Conservation (phyloP, 345 rosid genomes). For the Excoecaria cochinchinensis region DNA sequence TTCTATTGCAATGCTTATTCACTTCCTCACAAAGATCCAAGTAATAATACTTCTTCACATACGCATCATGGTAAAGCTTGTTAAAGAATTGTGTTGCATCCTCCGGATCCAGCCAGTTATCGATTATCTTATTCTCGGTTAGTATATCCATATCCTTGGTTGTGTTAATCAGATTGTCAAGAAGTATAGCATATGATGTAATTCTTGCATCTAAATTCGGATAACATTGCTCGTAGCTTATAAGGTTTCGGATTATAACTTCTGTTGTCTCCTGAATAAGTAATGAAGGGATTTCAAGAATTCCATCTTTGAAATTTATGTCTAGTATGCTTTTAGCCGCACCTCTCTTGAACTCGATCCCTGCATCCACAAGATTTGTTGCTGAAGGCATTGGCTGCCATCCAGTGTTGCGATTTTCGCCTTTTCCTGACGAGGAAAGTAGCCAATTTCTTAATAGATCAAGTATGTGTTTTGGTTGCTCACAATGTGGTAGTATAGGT, state of each 20-base stretch:
- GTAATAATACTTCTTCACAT: background rate
- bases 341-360: background rate
- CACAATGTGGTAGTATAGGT: background rate
- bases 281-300: slow-evolving; percentile 16
- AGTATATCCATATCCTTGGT: slow-evolving; percentile 15
- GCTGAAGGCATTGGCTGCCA: slow-evolving; percentile 14
- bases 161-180: slow-evolving; percentile 16
- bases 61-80: slow-evolving; percentile 21
- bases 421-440: background rate
- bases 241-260: slow-evolving; percentile 21
- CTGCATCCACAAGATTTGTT: slow-evolving; percentile 10
- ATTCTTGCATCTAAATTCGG: slow-evolving; percentile 2
- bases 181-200: slow-evolving; percentile 23
- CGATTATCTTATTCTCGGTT: background rate
- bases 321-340: slow-evolving; percentile 4
- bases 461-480: slow-evolving; percentile 18
- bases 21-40: background rate
- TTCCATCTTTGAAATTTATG: slow-evolving; percentile 9
- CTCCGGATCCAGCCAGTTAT: slow-evolving; percentile 21
- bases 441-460: slow-evolving; percentile 9
- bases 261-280: slow-evolving; percentile 21
- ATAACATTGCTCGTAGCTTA: slow-evolving; percentile 20
- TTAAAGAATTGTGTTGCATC: slow-evolving; percentile 26
- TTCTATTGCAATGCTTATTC: background rate
- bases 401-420: background rate